Conservation (phyloP, 169 alveolate species). For the Babesia bigemina region DNA sequence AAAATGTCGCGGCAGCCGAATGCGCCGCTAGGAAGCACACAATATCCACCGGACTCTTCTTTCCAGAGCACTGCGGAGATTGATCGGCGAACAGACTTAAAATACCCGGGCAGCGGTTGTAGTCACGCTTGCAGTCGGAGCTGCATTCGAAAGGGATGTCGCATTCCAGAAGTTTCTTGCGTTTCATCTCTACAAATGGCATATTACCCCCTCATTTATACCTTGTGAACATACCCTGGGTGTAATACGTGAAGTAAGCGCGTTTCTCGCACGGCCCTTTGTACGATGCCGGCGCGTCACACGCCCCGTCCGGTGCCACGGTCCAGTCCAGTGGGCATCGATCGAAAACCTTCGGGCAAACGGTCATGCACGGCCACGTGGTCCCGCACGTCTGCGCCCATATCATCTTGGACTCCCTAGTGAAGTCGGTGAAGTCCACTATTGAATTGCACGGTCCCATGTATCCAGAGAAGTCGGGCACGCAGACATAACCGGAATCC, state of each 20-base stretch:
- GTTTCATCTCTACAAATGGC: slow-evolving; percentile 50
- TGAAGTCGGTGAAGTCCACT: slow-evolving; percentile 49
- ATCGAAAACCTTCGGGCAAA: slow-evolving; percentile 49
- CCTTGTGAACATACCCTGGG: slow-evolving; percentile 40
- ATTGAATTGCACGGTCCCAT: slow-evolving; percentile 56
- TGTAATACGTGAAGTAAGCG: slow-evolving; percentile 48
- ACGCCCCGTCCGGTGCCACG: slow-evolving; percentile 44
- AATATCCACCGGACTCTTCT: slow-evolving; percentile 34
- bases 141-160: slow-evolving; percentile 67
- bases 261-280: slow-evolving; percentile 60
- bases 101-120: slow-evolving; percentile 50
- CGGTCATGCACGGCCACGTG: slow-evolving; percentile 69
- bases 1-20: slow-evolving; percentile 15
- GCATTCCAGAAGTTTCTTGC: slow-evolving; percentile 25
- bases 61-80: slow-evolving; percentile 48
- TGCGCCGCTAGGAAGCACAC: slow-evolving; percentile 34
- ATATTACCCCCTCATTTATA: no score
- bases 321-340: slow-evolving; percentile 67
- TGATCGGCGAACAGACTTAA: neutral
- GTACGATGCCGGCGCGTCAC: slow-evolving; percentile 61
- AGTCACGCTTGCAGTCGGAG: slow-evolving; percentile 42
- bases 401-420: slow-evolving; percentile 49
- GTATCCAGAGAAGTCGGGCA: slow-evolving; percentile 48
- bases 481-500: slow-evolving; percentile 28
- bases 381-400: slow-evolving; percentile 69